Conservation (phyloP, 768 basidiomycete species). For the Podaxis sp. region DNA sequence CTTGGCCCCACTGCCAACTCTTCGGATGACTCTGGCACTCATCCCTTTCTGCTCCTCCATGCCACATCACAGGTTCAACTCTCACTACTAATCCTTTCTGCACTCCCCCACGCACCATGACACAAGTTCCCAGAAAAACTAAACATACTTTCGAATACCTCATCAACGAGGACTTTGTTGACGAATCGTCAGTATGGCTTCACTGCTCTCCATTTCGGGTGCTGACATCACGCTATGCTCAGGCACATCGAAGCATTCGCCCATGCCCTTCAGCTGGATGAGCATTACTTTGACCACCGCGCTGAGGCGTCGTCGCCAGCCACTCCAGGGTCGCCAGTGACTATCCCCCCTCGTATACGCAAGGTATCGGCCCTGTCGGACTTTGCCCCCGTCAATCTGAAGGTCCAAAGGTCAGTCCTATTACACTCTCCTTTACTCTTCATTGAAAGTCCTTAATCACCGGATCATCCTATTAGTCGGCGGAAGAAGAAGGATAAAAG, state of each 20-base stretch:
- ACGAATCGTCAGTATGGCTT: constrained; percentile 57
- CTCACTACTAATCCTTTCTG: not conserved
- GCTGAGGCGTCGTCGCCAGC: constrained; percentile 31
- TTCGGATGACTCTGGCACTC: not conserved
- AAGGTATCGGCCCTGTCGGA: constrained; percentile 84
- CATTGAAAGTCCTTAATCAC: not conserved
- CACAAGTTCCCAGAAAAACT: not conserved
- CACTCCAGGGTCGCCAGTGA: constrained; percentile 34
- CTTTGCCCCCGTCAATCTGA: constrained; percentile 87
- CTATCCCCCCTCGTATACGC: constrained; percentile 45
- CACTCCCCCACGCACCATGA: constrained; percentile 1
- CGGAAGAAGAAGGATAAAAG: constrained; percentile 31
- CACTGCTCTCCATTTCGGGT: not conserved
- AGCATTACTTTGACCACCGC: constrained; percentile 34
- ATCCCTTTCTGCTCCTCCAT: not conserved
- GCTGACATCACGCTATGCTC: not conserved
- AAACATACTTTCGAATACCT: constrained; percentile 25
- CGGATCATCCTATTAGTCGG: constrained; percentile 11
- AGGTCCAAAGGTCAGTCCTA: constrained; percentile 60
- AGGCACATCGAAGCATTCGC: constrained; percentile 71
- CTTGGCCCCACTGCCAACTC: not conserved
- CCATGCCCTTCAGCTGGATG: constrained; percentile 65
- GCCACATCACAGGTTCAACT: not conserved
- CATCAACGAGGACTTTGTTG: constrained; percentile 55
- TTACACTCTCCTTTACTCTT: not conserved